Evolutionary conservation across 1,139 yeast species (phyloP).

Genomic region (Hansenula anomala): DNA sequence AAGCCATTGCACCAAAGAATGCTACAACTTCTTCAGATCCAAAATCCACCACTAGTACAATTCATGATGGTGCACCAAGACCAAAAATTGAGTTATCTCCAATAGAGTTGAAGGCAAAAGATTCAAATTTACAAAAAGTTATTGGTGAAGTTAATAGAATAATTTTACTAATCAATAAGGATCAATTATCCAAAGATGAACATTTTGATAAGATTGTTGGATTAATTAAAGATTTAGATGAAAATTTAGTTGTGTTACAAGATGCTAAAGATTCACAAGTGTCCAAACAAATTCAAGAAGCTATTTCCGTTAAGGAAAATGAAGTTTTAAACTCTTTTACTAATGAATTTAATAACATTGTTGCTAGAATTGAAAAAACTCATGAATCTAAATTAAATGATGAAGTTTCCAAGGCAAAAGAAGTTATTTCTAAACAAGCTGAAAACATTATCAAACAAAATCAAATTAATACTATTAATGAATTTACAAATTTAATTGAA

Average conservation of each 20-base stretch:
- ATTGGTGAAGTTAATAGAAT: conserved; percentile 30
- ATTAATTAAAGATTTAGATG: conserved; percentile 11
- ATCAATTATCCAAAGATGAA: conserved; percentile 12
- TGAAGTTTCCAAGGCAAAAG: conserved; percentile 60
- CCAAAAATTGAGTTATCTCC: conserved; percentile 22
- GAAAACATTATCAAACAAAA: conserved; percentile 72
- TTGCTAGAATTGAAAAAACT: conserved; percentile 56
- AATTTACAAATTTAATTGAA: conserved; percentile 60
- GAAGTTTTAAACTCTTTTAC: conserved; percentile 42
- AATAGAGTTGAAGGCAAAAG: conserved; percentile 24
- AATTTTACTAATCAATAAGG: conserved; percentile 28
- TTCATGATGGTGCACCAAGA: conserved; percentile 6
- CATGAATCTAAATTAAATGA: conserved; percentile 54
- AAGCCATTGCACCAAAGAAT: conserved; percentile 6
- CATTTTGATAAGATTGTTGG: conserved; percentile 11
- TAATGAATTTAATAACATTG: conserved; percentile 56
- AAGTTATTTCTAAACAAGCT: conserved; percentile 68
- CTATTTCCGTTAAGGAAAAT: conserved; percentile 26
- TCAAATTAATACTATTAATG: conserved; percentile 66
- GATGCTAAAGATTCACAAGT: conserved; percentile 15
- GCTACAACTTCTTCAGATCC: conserved; percentile 12
- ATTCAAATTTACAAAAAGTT: conserved; percentile 26
- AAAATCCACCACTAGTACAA: conserved; percentile 3
- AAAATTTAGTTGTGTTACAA: conserved; percentile 9
- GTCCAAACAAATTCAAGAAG: conserved; percentile 19